Base-by-base conservation (phyloP, 371 early-diverging fungal genomes). In the Rhizopus delemar region DNA sequence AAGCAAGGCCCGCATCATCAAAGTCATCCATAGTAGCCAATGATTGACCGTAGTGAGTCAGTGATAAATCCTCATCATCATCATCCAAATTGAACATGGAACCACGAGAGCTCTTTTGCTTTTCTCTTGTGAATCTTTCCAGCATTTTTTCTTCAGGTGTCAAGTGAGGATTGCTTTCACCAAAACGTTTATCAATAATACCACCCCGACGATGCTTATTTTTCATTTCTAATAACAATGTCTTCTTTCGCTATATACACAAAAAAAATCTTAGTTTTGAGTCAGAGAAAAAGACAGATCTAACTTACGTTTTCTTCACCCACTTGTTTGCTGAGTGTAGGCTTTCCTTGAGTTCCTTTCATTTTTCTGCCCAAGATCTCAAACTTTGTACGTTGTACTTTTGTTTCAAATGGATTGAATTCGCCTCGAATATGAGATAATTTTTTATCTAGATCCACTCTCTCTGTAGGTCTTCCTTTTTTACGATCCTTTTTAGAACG, bases 71-170 rank as follows among this genome's bases (percentile, higher is more conserved):
- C 15, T 78, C 80, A 12, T 82, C 78, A 45, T 89, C 87, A 28
- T 88, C 88, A 38, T 95, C 95, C 45, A 96, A 78, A 63, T 96
- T 96, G 73, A 86, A 97, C 68, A 90, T 56, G 22, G 76, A 64
- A 4, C 69, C 61, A 12, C 62, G 62, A 29, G 74, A 59, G 28
- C 63, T 49, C 55, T 63, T 74, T 70, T 88, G 87, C 63, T 86
- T 84, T 77, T 97, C 96, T 46, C 75, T 77, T n/a, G 95, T 90
- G 73, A 94, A 96, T 67, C 98, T 86, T 73, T 88, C 88, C 75
- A 96, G 63, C 96, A 97, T 94, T 66, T 91, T 94, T 57, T 98
- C 98, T 79, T 98, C 98, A 3, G 91, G 82, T 35, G 93, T 90
- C 87, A 97, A 76, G 32, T 71, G 80, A 13, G 92, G 85, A 62